Percentiles rank a stretch among this genome's conserved stretches.
phyloP scores from a whole-genome alignment of 352 stramenopile genomes.

The Globisporangium parvum region DNA sequence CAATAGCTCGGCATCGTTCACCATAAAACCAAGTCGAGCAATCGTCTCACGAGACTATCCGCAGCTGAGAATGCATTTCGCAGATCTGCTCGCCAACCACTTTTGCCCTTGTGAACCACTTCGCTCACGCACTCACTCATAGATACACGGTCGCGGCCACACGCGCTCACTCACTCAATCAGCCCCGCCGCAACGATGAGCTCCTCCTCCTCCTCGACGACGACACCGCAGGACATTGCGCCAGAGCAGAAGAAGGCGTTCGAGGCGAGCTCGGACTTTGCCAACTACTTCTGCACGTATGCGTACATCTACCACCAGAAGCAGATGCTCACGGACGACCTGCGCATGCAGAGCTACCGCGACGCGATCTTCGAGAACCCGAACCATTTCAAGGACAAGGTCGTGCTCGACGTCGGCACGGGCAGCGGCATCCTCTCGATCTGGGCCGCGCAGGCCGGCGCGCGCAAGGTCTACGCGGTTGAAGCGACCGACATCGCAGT shows the following conservation, averaged over 20 bases:
- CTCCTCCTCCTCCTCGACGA: conserved; percentile 1
- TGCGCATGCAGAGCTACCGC: conserved; percentile 99
- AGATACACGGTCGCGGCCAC: no score
- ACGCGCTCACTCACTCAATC: no score
- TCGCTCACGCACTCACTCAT: no score
- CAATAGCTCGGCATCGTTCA: no score
- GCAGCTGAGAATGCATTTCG: no score
- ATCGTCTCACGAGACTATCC: no score
- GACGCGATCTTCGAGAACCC: conserved; percentile 97
- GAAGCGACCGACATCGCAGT: conserved; percentile 98
- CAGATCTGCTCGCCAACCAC: no score
- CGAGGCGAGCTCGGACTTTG: conserved; percentile 83
- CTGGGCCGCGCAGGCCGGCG: conserved; percentile 97
- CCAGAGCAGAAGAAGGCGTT: conserved; percentile 79
- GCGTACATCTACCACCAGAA: conserved; percentile 92
- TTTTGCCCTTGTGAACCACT: no score
- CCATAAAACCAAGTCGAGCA: no score
- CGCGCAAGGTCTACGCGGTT: conserved; percentile 97
- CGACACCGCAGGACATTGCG: conserved; percentile 40
- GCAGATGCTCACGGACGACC: conserved; percentile 99
- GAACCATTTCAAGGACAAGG: conserved; percentile 97
- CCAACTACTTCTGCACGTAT: conserved; percentile 90
- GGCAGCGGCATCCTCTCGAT: conserved; percentile 98
- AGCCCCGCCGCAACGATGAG: no score
- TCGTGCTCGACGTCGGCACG: conserved; percentile 99